These are phyloP conservation scores for Lepidopterella palustris DNA, from an alignment of 495 filamentous ascomycete genomes.

Conservation along the genomic window DNA sequence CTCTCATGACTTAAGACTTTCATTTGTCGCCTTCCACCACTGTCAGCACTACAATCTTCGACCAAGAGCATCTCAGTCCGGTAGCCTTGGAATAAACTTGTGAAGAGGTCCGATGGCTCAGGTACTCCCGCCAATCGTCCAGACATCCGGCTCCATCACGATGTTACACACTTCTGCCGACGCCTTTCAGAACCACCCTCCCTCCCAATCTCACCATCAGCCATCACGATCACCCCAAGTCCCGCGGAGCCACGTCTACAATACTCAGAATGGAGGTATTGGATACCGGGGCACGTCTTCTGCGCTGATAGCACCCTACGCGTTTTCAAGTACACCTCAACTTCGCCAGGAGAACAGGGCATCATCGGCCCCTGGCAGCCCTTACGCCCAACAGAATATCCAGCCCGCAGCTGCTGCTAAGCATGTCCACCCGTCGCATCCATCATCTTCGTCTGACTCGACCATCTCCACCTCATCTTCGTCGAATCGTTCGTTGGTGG, in stretches of 20 bases:
- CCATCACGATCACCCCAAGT: slow-evolving; percentile 28
- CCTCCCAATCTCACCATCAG: slow-evolving; percentile 29
- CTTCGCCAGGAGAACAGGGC: slow-evolving; percentile 62
- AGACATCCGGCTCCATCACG: slow-evolving; percentile 32
- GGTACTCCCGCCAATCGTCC: slow-evolving; percentile 38
- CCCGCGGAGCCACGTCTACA: slow-evolving; percentile 31
- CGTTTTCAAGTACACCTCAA: slow-evolving; percentile 73
- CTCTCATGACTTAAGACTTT: not conserved
- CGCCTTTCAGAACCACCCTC: slow-evolving; percentile 31
- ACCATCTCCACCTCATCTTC: slow-evolving; percentile 34
- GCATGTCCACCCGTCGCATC: slow-evolving; percentile 23
- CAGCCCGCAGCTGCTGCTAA: slow-evolving; percentile 32
- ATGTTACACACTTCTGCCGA: slow-evolving; percentile 39
- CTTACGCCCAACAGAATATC: slow-evolving; percentile 44
- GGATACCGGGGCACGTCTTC: slow-evolving; percentile 63
- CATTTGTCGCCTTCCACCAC: slow-evolving; percentile 1
- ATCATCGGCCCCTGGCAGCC: slow-evolving; percentile 55
- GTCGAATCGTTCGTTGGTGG: slow-evolving; percentile 27
- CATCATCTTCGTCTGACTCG: slow-evolving; percentile 35
- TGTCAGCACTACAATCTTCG: not conserved
- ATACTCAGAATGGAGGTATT: slow-evolving; percentile 15
- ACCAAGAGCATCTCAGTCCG: not conserved
- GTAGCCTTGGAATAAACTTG: not conserved
- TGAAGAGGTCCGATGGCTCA: slow-evolving; percentile 37
- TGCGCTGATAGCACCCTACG: slow-evolving; percentile 74